These are phyloP conservation scores for Mortierella alpina DNA, from an alignment of 192 early-diverging fungal species.

Conservation along the genomic window DNA sequence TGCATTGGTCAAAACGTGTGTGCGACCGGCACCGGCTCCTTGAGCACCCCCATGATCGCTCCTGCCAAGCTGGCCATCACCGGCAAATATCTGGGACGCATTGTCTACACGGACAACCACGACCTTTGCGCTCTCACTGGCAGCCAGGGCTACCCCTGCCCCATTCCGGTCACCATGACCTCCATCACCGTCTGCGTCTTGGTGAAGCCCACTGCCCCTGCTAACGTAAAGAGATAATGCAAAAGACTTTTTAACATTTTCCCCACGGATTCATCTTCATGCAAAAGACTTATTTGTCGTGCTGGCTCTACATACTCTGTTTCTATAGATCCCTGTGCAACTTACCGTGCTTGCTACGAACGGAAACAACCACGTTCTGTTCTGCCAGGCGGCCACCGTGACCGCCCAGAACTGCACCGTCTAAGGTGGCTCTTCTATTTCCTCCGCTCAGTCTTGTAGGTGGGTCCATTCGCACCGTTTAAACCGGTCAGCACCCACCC, in stretches of 20 bases:
- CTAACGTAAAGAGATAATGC: constrained; percentile 14
- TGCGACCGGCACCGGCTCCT: constrained; percentile 25
- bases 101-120: constrained; percentile 29
- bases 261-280: too few relatives aligned
- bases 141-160: constrained; percentile 12
- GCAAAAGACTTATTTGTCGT: background rate
- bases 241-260: background rate
- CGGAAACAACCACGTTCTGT: constrained; percentile 19
- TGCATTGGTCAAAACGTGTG: constrained; percentile 50
- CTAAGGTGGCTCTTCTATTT: too few relatives aligned
- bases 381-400: constrained; percentile 33
- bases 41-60: constrained; percentile 36
- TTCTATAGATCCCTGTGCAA: constrained; percentile 10
- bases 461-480: too few relatives aligned
- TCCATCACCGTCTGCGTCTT: constrained; percentile 28
- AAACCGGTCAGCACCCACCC: too few relatives aligned
- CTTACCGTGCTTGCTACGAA: constrained; percentile 27
- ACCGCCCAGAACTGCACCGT: constrained; percentile 16
- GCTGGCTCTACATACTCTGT: background rate
- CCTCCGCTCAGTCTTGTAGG: too few relatives aligned
- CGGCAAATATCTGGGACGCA: constrained; percentile 13
- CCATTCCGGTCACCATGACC: constrained; percentile 18
- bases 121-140: constrained; percentile 18
- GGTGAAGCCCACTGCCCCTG: constrained; percentile 24
- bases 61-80: constrained; percentile 17